phyloP scores from a whole-genome alignment of 2,329 filamentous ascomycete species.

The Apiospora pterosperma region DNA sequence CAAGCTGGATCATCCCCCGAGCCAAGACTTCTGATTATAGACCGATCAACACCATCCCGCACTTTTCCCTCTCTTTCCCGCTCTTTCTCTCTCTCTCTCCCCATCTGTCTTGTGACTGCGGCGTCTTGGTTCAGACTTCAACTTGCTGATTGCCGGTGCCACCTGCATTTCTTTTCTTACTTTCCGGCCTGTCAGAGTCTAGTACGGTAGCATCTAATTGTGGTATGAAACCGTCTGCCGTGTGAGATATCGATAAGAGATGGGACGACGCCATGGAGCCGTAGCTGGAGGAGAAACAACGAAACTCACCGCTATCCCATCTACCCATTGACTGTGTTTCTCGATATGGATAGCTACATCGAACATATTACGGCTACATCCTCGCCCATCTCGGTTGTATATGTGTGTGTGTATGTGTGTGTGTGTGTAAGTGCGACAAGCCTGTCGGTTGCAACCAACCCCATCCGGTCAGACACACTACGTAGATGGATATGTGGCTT shows the following conservation, averaged over 20 bases:
- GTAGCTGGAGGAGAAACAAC: background rate
- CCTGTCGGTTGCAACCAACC: background rate
- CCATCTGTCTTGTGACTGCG: background rate
- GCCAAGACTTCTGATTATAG: background rate
- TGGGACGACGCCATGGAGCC: background rate
- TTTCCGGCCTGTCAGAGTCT: background rate
- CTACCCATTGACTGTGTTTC: background rate
- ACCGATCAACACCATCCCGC: background rate
- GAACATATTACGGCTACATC: background rate
- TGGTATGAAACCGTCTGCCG: background rate
- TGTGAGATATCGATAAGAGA: conserved; percentile 1
- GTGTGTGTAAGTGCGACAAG: background rate
- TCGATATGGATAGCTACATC: background rate
- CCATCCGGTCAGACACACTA: background rate
- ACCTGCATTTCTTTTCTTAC: background rate
- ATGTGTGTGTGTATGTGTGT: background rate
- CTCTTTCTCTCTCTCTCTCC: background rate
- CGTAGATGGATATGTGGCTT: background rate
- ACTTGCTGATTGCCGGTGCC: background rate
- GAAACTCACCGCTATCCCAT: background rate
- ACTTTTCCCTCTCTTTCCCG: background rate
- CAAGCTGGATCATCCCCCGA: background rate
- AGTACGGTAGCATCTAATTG: background rate
- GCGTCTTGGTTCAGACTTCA: background rate
- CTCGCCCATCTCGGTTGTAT: background rate